phyloP scores from a whole-genome alignment of 305 asterid genomes.

The Fraxinus velutina region DNA sequence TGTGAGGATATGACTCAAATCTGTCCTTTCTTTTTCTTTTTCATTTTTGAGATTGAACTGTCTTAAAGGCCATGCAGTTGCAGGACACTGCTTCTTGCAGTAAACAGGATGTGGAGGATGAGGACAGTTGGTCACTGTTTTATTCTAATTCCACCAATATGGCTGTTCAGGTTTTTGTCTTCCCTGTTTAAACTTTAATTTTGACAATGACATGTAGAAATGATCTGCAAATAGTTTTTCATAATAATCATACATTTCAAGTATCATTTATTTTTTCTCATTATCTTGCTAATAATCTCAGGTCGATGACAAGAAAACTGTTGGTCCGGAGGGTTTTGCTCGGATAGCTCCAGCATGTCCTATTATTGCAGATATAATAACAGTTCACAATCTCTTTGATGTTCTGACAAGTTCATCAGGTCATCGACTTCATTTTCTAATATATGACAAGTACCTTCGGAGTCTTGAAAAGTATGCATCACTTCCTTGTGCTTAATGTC shows the following conservation, averaged over 20 bases:
- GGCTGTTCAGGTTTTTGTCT: slow-evolving; percentile 76
- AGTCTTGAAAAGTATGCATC: slow-evolving; percentile 77
- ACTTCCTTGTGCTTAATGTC: slow-evolving; percentile 32
- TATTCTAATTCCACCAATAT: slow-evolving; percentile 72
- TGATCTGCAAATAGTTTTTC: slow-evolving; percentile 6
- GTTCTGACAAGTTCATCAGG: slow-evolving; percentile 66
- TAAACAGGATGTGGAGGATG: slow-evolving; percentile 63
- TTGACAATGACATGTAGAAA: slow-evolving; percentile 6
- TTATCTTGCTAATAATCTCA: slow-evolving; percentile 35
- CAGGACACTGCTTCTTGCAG: slow-evolving; percentile 51
- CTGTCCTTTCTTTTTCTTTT: background rate
- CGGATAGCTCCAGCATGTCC: slow-evolving; percentile 89
- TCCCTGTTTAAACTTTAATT: slow-evolving; percentile 6
- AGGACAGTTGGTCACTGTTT: slow-evolving; percentile 75
- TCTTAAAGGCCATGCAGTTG: slow-evolving; percentile 24
- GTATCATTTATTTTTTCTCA: slow-evolving; percentile 17
- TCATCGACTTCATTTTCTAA: slow-evolving; percentile 77
- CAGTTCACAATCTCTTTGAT: slow-evolving; percentile 88
- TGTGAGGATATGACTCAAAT: slow-evolving; percentile 10
- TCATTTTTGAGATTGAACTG: slow-evolving; percentile 8
- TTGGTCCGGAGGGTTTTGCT: slow-evolving; percentile 84
- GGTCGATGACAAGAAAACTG: slow-evolving; percentile 87
- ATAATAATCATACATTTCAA: background rate
- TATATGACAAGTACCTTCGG: slow-evolving; percentile 77
- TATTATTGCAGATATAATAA: slow-evolving; percentile 69